Evolutionary conservation across 2,329 filamentous ascomycete genomes (phyloP).

Genomic region (Aspergillus brasiliensis): DNA sequence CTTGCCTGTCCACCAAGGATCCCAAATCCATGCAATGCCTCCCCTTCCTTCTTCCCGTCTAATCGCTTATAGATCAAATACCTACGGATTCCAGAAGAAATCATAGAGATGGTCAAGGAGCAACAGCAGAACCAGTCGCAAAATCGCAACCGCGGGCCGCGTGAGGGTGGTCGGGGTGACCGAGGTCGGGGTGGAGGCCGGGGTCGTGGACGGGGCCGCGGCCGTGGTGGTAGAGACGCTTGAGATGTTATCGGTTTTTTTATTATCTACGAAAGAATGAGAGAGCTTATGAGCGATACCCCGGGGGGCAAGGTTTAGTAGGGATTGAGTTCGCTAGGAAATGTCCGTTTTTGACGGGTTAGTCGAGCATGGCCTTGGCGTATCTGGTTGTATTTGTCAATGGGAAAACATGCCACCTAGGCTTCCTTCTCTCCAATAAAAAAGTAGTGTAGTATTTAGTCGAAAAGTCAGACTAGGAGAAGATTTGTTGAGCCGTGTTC

Average conservation of each 20-base stretch:
- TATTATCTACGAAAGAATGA: constrained; percentile 8
- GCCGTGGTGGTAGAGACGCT: constrained; percentile 36
- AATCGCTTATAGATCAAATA: constrained; percentile 80
- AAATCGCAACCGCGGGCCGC: constrained; percentile 43
- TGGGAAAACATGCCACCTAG: constrained; percentile 32
- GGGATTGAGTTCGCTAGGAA: constrained; percentile 31
- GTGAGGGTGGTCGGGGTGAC: constrained; percentile 43
- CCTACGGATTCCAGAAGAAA: constrained; percentile 91
- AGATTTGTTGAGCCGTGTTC: not conserved
- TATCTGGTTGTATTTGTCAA: constrained; percentile 39
- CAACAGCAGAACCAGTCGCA: constrained; percentile 72
- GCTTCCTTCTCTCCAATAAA: constrained; percentile 14
- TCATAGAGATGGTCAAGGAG: constrained; percentile 91
- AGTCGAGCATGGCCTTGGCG: constrained; percentile 44
- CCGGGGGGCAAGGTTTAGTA: constrained; percentile 24
- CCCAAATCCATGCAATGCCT: fast-evolving
- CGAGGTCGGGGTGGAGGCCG: constrained; percentile 46
- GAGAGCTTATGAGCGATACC: constrained; percentile 38
- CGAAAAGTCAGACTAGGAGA: not conserved
- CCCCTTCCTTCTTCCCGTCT: not conserved
- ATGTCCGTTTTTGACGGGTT: constrained; percentile 31
- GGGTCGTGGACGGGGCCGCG: constrained; percentile 48
- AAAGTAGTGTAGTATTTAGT: not conserved
- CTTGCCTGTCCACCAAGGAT: not conserved
- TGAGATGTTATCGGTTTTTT: not conserved